phyloP scores from a whole-genome alignment of 2,329 filamentous ascomycete species.

The Aspergillus viridinutans region DNA sequence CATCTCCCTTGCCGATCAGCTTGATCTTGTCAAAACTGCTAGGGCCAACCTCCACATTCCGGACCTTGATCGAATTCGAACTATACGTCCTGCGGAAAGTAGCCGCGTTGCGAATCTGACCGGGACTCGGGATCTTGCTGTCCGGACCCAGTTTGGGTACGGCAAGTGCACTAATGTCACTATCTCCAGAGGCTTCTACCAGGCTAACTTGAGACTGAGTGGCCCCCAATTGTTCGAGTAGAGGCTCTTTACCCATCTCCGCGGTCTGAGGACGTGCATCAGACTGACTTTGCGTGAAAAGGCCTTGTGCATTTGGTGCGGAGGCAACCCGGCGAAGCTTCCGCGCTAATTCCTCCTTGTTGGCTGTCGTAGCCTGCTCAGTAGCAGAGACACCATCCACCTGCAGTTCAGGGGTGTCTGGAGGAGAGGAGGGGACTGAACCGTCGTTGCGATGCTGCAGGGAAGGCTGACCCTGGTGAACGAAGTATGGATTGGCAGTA shows the following conservation, averaged over 20 bases:
- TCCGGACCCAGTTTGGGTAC: slow-evolving; percentile 44
- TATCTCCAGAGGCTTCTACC: slow-evolving; percentile 41
- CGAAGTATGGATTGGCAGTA: slow-evolving; percentile 94
- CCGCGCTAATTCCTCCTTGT: slow-evolving; percentile 89
- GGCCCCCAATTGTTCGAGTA: slow-evolving; percentile 56
- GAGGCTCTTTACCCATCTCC: slow-evolving; percentile 78
- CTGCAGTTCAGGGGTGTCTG: slow-evolving; percentile 79
- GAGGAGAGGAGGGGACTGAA: slow-evolving; percentile 86
- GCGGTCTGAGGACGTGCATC: slow-evolving; percentile 75
- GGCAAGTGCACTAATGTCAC: slow-evolving; percentile 24
- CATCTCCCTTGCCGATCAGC: slow-evolving; percentile 96
- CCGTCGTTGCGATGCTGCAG: slow-evolving; percentile 92
- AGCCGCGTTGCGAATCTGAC: slow-evolving; percentile 60
- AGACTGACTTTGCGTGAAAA: slow-evolving; percentile 64
- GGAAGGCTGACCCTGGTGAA: slow-evolving; percentile 88
- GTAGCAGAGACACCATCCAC: slow-evolving; percentile 63
- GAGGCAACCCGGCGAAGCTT: slow-evolving; percentile 92
- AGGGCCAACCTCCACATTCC: slow-evolving; percentile 92
- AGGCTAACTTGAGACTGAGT: slow-evolving; percentile 51
- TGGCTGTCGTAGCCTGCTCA: slow-evolving; percentile 67
- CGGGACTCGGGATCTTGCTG: slow-evolving; percentile 63
- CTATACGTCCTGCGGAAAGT: slow-evolving; percentile 94
- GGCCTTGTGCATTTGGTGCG: slow-evolving; percentile 91
- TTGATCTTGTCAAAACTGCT: slow-evolving; percentile 99
- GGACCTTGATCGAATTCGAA: slow-evolving; percentile 97